These are phyloP conservation scores for Bondarzewia mesenterica DNA, from an alignment of 1,284 basidiomycete species.

Conservation along the genomic window DNA sequence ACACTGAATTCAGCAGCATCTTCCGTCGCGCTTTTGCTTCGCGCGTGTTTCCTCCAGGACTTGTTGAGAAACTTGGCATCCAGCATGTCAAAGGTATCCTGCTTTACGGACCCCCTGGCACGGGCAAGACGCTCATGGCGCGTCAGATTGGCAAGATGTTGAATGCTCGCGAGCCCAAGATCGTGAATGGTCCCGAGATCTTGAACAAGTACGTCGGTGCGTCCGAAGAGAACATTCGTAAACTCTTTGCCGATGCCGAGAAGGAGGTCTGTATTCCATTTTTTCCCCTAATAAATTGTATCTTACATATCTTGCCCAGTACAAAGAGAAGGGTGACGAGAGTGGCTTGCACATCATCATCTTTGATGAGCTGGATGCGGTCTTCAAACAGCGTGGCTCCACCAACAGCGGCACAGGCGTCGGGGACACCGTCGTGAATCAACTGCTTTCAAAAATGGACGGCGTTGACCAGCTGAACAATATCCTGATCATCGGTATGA, in stretches of 20 bases:
- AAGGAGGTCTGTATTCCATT: constrained; percentile 62
- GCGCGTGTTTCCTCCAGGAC: constrained; percentile 92
- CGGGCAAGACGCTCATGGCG: constrained; percentile 97
- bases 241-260: constrained; percentile 96
- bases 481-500: constrained; percentile 99
- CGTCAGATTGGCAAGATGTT: constrained; percentile 99
- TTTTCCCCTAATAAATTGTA: not conserved
- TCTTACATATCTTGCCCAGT: constrained; percentile 35
- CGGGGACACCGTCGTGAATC: constrained; percentile 98
- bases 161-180: constrained; percentile 96
- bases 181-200: constrained; percentile 98
- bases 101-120: constrained; percentile 94
- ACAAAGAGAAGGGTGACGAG: constrained; percentile 98
- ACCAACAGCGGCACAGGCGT: constrained; percentile 90
- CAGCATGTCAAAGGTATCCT: constrained; percentile 99
- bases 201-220: constrained; percentile 97
- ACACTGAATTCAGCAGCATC: constrained; percentile 92
- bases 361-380: constrained; percentile 97
- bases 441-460: constrained; percentile 99
- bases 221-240: constrained; percentile 98
- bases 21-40: constrained; percentile 98
- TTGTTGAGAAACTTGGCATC: constrained; percentile 97
- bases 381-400: constrained; percentile 97
- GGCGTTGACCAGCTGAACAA: constrained; percentile 99
- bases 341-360: constrained; percentile 99